Conservation (phyloP, 1,139 yeast species). For the Candida gigantensis region DNA sequence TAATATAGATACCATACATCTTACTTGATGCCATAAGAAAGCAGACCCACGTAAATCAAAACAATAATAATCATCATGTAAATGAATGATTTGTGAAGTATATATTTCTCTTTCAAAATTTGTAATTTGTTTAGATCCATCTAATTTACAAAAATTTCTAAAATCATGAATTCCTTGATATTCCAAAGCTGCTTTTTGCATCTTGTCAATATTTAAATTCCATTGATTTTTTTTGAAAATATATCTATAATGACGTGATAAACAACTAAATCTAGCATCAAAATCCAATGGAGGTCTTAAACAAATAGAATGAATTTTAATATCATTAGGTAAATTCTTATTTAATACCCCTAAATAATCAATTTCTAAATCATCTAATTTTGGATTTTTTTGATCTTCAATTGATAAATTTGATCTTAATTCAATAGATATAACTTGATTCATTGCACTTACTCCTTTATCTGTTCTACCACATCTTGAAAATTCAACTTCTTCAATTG, state of each 20-base stretch:
- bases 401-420: constrained; percentile 67
- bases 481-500: constrained; percentile 66
- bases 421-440: constrained; percentile 82
- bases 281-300: constrained; percentile 79
- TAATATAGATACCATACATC: constrained; percentile 88
- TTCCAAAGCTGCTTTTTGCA: constrained; percentile 67
- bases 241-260: constrained; percentile 81
- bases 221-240: constrained; percentile 60
- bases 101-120: constrained; percentile 65
- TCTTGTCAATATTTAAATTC: constrained; percentile 59
- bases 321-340: constrained; percentile 76
- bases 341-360: constrained; percentile 78
- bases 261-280: constrained; percentile 92
- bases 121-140: constrained; percentile 88
- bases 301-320: constrained; percentile 78
- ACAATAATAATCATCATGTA: constrained; percentile 53
- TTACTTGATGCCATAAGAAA: constrained; percentile 96
- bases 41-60: constrained; percentile 87
- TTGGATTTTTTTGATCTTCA: constrained; percentile 58
- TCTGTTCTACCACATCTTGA: constrained; percentile 97
- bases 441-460: constrained; percentile 94
- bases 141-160: constrained; percentile 90
- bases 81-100: constrained; percentile 49
- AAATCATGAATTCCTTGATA: constrained; percentile 85
- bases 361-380: constrained; percentile 64